Percentiles rank a stretch among this genome's conserved stretches.
These are phyloP conservation scores for Pelargonium myrrhifolium DNA, from an alignment of 441 rosid species.

Conservation along the genomic window DNA sequence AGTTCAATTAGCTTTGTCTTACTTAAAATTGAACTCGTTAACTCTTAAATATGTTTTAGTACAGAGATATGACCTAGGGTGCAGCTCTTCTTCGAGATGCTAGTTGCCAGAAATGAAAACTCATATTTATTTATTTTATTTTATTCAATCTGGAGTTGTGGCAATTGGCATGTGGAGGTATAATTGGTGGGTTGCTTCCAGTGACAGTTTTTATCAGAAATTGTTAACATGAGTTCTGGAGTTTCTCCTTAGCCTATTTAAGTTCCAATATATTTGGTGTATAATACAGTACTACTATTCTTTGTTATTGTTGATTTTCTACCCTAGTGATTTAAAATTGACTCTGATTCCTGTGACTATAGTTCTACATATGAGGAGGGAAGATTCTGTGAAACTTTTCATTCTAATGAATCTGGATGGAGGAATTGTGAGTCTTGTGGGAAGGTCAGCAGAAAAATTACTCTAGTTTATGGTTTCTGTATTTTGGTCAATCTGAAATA, in stretches of 20 bases:
- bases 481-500: constrained; percentile 2
- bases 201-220: constrained; percentile 1
- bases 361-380: constrained; percentile 84
- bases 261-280: neutral
- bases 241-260: neutral
- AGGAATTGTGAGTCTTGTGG: constrained; percentile 84
- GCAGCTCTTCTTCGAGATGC: neutral
- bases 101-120: constrained; percentile 1
- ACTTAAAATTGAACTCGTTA: neutral
- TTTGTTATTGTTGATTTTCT: neutral
- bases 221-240: neutral
- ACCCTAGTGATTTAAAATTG: neutral
- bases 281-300: neutral
- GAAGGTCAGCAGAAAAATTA: constrained; percentile 50
- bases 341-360: constrained; percentile 18
- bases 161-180: neutral
- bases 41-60: neutral
- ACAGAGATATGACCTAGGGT: neutral
- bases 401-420: constrained; percentile 72
- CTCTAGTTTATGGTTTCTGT: constrained; percentile 14
- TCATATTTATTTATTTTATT: neutral
- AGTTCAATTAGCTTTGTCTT: neutral
- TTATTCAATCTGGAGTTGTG: neutral
- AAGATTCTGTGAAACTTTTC: constrained; percentile 70
- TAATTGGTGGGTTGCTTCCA: neutral